Conservation (phyloP, 768 basidiomycete genomes). For the Auriscalpium vulgare region DNA sequence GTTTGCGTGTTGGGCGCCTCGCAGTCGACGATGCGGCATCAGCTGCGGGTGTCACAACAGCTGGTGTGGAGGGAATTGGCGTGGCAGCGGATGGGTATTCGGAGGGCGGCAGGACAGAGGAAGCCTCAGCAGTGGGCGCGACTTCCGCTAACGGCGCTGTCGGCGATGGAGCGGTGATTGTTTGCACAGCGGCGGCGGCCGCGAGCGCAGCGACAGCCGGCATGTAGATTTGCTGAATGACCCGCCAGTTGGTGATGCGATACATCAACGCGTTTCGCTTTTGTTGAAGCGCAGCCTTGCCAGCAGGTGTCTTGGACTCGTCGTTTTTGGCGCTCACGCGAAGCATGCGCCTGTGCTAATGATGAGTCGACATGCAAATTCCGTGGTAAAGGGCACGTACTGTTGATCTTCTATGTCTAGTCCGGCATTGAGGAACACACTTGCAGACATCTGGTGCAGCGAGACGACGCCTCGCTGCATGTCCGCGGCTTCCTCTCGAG, state of each 20-base stretch:
- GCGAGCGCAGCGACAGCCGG: background rate
- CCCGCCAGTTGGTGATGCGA: slow-evolving; percentile 2
- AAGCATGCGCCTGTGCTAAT: background rate
- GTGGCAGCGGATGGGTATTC: too few species aligned
- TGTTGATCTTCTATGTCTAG: background rate
- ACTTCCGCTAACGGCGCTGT: too few species aligned
- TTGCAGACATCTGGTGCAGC: background rate
- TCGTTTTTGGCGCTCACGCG: background rate
- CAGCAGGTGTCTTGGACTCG: background rate
- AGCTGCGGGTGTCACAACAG: background rate
- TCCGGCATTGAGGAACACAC: background rate
- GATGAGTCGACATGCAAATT: too few species aligned
- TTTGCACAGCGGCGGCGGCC: too few species aligned
- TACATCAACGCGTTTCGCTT: background rate
- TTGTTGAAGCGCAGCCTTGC: slow-evolving; percentile 1
- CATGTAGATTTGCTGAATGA: slow-evolving; percentile 3
- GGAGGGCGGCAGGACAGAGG: too few species aligned
- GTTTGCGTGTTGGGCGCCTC: too few species aligned
- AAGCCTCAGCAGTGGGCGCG: too few species aligned
- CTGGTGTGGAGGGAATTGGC: background rate
- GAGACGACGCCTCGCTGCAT: background rate
- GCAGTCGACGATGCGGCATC: background rate
- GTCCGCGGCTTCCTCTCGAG: background rate
- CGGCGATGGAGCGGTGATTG: too few species aligned
- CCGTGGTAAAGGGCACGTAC: background rate